phyloP scores from a whole-genome alignment of 2,329 filamentous ascomycete species.

The Coniosporium tulheliwenetii region DNA sequence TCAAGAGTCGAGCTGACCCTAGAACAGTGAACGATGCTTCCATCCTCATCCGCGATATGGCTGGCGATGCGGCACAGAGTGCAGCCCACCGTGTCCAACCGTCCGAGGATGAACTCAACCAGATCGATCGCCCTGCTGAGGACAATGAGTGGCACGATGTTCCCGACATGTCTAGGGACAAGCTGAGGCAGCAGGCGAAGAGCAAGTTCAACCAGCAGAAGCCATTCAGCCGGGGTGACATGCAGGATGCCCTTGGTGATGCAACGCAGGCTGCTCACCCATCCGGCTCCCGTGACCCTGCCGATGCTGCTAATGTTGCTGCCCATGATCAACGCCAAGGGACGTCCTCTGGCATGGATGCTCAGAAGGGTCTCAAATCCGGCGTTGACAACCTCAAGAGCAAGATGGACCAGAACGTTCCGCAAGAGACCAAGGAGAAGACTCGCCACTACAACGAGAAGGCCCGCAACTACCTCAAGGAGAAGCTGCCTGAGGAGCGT shows the following conservation, averaged over 20 bases:
- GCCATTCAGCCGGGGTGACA: slow-evolving; percentile 41
- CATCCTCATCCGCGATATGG: slow-evolving; percentile 75
- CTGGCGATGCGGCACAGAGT: slow-evolving; percentile 72
- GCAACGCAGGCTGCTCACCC: slow-evolving; percentile 43
- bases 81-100: slow-evolving; percentile 64
- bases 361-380: slow-evolving; percentile 30
- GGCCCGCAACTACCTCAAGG: slow-evolving; percentile 59
- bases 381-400: slow-evolving; percentile 35
- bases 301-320: slow-evolving; percentile 35
- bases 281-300: slow-evolving; percentile 35
- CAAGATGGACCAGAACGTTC: slow-evolving; percentile 44
- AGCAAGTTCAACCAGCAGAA: slow-evolving; percentile 40
- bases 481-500: slow-evolving; percentile 84
- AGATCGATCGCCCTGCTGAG: slow-evolving; percentile 70
- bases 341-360: slow-evolving; percentile 34
- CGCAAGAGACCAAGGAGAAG: slow-evolving; percentile 41
- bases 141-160: slow-evolving; percentile 91
- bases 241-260: slow-evolving; percentile 42
- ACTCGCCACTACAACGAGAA: slow-evolving; percentile 28
- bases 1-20: slow-evolving; percentile 7
- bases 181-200: slow-evolving; percentile 53
- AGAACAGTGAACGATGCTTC: slow-evolving; percentile 56
- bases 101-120: slow-evolving; percentile 55
- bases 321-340: slow-evolving; percentile 33
- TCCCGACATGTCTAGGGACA: slow-evolving; percentile 57